Conservation (phyloP, 2,329 filamentous ascomycete species). For the Aspergillus aculeatus region DNA sequence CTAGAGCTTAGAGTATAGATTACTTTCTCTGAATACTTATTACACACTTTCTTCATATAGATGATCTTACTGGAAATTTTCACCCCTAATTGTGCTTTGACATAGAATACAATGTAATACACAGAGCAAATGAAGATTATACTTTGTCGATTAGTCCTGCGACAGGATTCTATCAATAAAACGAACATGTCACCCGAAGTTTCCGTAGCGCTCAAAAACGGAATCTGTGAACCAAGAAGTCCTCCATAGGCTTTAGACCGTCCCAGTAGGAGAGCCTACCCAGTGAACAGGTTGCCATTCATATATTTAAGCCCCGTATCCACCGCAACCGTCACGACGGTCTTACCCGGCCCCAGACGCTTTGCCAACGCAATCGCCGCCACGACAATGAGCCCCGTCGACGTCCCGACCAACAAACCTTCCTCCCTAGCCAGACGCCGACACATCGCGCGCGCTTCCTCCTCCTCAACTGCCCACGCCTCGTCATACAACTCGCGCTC, state of each 20-base stretch:
- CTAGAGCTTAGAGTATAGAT: not conserved
- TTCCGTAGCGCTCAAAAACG: no score
- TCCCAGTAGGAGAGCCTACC: not conserved
- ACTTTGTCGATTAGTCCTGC: no score
- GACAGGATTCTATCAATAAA: no score
- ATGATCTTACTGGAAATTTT: no score
- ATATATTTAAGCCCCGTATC: slow-evolving; percentile 22
- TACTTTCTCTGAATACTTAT: not conserved
- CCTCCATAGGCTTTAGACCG: no score
- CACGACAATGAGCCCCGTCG: slow-evolving; percentile 18
- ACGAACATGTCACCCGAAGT: no score
- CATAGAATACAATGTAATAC: no score
- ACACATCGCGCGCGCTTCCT: slow-evolving; percentile 77
- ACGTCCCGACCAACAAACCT: slow-evolving; percentile 71
- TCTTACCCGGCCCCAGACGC: slow-evolving; percentile 11
- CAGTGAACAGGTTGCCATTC: slow-evolving; percentile 6
- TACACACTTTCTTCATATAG: no score
- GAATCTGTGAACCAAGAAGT: no score
- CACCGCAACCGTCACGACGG: slow-evolving; percentile 15
- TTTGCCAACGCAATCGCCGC: slow-evolving; percentile 17
- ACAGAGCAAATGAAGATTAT: no score
- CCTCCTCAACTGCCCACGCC: slow-evolving; percentile 92
- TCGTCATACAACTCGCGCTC: slow-evolving; percentile 74
- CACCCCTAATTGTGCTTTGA: no score
- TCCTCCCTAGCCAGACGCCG: slow-evolving; percentile 82